Base-by-base conservation (phyloP, 2,329 filamentous ascomycete genomes). In the Fusarium liriodendri region DNA sequence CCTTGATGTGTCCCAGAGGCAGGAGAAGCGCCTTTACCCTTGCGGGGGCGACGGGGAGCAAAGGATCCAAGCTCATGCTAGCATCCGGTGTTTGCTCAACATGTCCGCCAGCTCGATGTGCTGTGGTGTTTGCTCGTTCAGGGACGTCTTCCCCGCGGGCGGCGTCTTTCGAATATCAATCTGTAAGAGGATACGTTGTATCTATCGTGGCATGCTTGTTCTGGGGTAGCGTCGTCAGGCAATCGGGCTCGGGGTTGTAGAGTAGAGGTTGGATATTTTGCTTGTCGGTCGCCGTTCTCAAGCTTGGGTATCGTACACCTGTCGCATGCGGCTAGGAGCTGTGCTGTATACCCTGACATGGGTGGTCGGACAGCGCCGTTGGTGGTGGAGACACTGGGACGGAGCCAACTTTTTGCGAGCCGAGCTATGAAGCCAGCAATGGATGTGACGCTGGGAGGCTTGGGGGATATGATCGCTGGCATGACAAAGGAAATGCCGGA, bases 41-140 rank as follows among this genome's bases (percentile, higher is more conserved):
- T 85, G 95, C 96, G 82, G 95, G 95, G 84, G 95, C 94, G 86
- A 95, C 91, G 84, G 96, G 95, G 82, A 95, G 93, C 83, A 98
- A 90, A 83, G 94, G 92, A 87, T 98, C 96, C 85, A 94, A 89
- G 86, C 90, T 92, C 95, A 97, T 97, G 81, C 85, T 93, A 87
- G 83, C 85, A 87, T 85, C 81, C 82, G 83, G 68, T 76, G 74
- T 72, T 71, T 73, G 64, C 73, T 79, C 78, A 82, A 77, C 80
- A 81, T 82, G 71, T 80, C 78, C 70, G 72, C 71, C 66, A 60
- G 68, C 70, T 72, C 65, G 73, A 64, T 65, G 64, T 70, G 59
- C 59, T 66, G 64, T 68, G 62, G 33, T 58, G 54, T 35, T 7
- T 66, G 62, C 62, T 70, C 62, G 66, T 54, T 72, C 29, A 61